These are phyloP conservation scores for Flaveria trinervia DNA, from an alignment of 129 eudicot genomes.

Conservation along the genomic window DNA sequence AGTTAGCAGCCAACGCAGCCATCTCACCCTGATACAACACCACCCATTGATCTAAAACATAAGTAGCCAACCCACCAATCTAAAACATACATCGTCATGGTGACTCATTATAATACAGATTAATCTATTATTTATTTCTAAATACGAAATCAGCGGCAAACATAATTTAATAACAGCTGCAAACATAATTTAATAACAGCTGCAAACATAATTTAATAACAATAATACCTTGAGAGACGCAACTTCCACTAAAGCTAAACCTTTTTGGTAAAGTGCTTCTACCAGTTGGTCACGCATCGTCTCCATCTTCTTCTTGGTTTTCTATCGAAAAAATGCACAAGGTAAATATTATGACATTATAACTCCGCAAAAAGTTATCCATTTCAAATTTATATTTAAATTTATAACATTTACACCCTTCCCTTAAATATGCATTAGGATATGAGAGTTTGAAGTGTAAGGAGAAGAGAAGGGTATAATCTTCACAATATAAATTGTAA, in stretches of 20 bases:
- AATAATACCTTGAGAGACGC: constrained; percentile 60
- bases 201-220: neutral
- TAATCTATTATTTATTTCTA: neutral
- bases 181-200: neutral
- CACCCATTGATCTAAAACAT: neutral
- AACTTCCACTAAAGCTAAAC: constrained; percentile 82
- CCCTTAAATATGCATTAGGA: too few relatives aligned
- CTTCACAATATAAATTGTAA: too few relatives aligned
- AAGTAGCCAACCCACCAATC: constrained; percentile 6
- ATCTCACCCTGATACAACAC: constrained; percentile 52
- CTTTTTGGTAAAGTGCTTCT: constrained; percentile 93
- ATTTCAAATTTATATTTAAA: too few relatives aligned
- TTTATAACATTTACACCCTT: too few relatives aligned
- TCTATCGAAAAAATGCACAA: constrained; percentile 30
- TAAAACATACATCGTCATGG: too few relatives aligned
- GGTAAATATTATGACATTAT: neutral
- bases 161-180: neutral
- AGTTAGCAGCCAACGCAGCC: constrained; percentile 44
- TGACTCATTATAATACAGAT: constrained; percentile 7
- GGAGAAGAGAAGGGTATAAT: too few relatives aligned
- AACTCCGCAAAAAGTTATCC: neutral
- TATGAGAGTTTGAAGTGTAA: too few relatives aligned
- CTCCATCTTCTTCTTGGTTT: constrained; percentile 85
- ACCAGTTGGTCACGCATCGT: constrained; percentile 78
- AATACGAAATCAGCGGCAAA: neutral